A percentile compares a stretch with the other conserved stretches of the same genome.
These are phyloP conservation scores for Cercospora sojina DNA, from an alignment of 2,329 filamentous ascomycete species.

Conservation along the genomic window DNA sequence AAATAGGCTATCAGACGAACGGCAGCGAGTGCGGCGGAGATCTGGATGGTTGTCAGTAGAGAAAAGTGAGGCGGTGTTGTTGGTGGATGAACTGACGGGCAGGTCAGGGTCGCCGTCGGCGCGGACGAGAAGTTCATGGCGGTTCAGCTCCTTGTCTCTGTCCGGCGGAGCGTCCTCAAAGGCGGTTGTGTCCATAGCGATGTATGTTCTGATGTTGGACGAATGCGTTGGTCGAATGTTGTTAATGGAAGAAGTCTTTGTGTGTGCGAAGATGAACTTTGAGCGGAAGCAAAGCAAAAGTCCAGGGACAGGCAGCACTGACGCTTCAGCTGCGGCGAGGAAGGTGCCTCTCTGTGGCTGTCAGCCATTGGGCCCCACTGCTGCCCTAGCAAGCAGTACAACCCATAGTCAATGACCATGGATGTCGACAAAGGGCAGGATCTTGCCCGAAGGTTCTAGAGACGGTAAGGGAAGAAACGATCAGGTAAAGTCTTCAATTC, in stretches of 20 bases:
- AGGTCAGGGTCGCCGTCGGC: slow-evolving; percentile 7
- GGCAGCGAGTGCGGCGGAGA: slow-evolving; percentile 15
- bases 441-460: neutral
- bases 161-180: neutral
- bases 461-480: neutral
- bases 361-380: neutral
- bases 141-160: neutral
- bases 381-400: neutral
- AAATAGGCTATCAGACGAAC: slow-evolving; percentile 14
- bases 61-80: neutral
- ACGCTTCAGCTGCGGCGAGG: neutral
- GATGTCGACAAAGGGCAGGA: neutral
- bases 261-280: neutral
- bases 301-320: neutral
- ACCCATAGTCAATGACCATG: neutral
- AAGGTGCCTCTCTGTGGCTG: neutral
- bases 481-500: neutral
- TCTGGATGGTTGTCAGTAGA: slow-evolving; percentile 12
- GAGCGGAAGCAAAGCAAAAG: neutral
- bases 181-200: neutral
- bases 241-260: neutral
- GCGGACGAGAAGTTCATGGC: neutral
- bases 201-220: neutral
- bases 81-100: slow-evolving; percentile 6
- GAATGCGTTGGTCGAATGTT: neutral